Evolutionary conservation across 1,284 basidiomycete species (phyloP), one percentile per base, ranked within the genome.

Genomic region (Naganishia sp.): DNA sequence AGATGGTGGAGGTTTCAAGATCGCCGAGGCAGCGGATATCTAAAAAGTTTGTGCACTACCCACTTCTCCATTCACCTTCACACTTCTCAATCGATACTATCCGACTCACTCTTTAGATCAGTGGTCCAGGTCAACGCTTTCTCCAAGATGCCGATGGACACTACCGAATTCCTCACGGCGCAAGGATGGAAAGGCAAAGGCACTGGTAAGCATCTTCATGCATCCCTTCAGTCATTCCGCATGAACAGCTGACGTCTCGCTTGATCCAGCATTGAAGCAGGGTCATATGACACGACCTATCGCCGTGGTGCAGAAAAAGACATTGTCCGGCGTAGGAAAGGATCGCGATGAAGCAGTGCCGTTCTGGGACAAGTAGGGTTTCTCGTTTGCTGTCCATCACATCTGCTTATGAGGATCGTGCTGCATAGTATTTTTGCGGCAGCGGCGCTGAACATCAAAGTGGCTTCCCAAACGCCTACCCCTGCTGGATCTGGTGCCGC

Each of bases 341-440:
- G 92, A 95, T 77, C 84, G 92, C 69, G 92, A 94, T 75, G 92
- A 93, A 71, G 90, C 90, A 0, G 92, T 94, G 75, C 90, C 91
- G 54, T 96, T 95, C 85, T 96, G 92, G 92, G 92, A 96, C 77
- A 90, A 94, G 92, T 94, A 72, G 77, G 88, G 84, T 35, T 43
- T 47, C 28, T 66, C 10, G 35, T 58, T 25, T 23, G 39, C 11
- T 49, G n/a, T 13, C 7, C 11, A 3, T 13, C 21, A 49, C 25
- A 23, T 49, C 47, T 21, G 11, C 45, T 52, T 21, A 57, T 50
- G 5, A 10, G 50, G 21, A 23, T n/a, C 47, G 21, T n/a, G 7
- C n/a, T 21, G 62, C 68, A 9, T 9, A 93, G 90, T 75, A 81
- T 93, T 57, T 94, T 90, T 75, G 82, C 86, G 17, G 86, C 87